Evolutionary conservation across 176 grass and related monocot species (phyloP).

Genomic region (Pharus latifolius): DNA sequence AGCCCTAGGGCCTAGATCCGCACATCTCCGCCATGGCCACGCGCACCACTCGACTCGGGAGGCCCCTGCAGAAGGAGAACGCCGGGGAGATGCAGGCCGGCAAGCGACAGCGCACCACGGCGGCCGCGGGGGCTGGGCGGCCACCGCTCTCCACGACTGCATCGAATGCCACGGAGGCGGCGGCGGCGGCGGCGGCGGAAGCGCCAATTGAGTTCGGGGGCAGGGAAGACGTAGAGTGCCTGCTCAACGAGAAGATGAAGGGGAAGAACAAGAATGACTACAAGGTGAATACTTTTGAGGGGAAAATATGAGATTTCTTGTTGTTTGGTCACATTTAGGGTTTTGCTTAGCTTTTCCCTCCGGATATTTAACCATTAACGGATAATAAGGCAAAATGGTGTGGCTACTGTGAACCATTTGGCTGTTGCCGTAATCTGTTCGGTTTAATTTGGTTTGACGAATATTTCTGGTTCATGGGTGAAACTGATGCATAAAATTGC

Average conservation of each 20-base stretch:
- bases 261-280: slow-evolving; percentile 69
- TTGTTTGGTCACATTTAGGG: background rate
- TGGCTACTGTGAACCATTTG: too few species aligned
- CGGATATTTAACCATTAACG: too few species aligned
- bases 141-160: slow-evolving; percentile 20
- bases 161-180: background rate
- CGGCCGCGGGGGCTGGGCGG: slow-evolving; percentile 3
- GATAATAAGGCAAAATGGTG: too few species aligned
- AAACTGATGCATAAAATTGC: too few species aligned
- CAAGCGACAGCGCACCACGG: slow-evolving; percentile 50
- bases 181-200: background rate
- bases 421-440: background rate
- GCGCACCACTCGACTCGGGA: background rate
- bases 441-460: too few species aligned
- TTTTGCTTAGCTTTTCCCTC: background rate
- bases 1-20: background rate
- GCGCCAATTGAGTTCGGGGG: slow-evolving; percentile 32
- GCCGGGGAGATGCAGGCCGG: background rate
- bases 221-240: slow-evolving; percentile 50
- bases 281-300: slow-evolving; percentile 37
- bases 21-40: slow-evolving; percentile 24
- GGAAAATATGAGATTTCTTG: background rate
- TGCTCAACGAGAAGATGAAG: slow-evolving; percentile 79
- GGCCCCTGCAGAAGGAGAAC: slow-evolving; percentile 34
- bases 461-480: too few species aligned